Percentiles rank a stretch among this genome's conserved stretches.
Evolutionary conservation across 768 basidiomycete genomes (phyloP).

Genomic region (Mycena capillaripes): DNA sequence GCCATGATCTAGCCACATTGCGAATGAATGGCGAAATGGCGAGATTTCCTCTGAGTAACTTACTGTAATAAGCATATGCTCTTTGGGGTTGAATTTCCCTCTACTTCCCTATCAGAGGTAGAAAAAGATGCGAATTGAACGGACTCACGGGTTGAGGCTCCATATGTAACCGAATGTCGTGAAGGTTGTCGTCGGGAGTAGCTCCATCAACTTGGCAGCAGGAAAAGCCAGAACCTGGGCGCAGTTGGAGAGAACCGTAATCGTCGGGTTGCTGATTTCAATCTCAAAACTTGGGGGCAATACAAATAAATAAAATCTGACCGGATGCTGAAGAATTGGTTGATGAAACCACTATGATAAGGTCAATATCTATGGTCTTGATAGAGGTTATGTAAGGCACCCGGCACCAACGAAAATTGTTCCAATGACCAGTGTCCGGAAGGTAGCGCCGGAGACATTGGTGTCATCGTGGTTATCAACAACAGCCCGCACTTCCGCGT

Average conservation of each 20-base stretch:
- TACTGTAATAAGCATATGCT: slow-evolving; percentile 67
- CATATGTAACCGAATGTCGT: slow-evolving; percentile 63
- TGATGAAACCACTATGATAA: slow-evolving; percentile 42
- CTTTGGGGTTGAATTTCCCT: slow-evolving; percentile 76
- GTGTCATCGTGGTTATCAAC: slow-evolving; percentile 71
- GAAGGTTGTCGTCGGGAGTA: slow-evolving; percentile 42
- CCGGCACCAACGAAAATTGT: slow-evolving; percentile 42
- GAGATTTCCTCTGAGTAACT: no score
- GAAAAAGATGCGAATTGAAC: neutral
- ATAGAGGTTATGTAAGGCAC: neutral
- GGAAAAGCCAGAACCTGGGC: slow-evolving; percentile 66
- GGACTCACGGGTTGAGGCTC: slow-evolving; percentile 56
- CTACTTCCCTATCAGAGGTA: slow-evolving; percentile 37
- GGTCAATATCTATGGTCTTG: neutral
- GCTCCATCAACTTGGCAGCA: slow-evolving; percentile 55
- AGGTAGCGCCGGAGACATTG: slow-evolving; percentile 63
- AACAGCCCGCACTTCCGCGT: slow-evolving; percentile 74
- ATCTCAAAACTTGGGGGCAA: neutral
- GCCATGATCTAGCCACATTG: slow-evolving; percentile 57
- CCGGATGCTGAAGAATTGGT: slow-evolving; percentile 49
- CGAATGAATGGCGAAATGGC: neutral
- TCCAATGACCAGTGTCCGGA: slow-evolving; percentile 57
- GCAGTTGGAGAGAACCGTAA: slow-evolving; percentile 43
- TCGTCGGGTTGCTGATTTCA: slow-evolving; percentile 37
- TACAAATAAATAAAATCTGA: slow-evolving; percentile 1